These are phyloP conservation scores for Calonectria fujianensis DNA, from an alignment of 2,329 filamentous ascomycete genomes.

Conservation along the genomic window DNA sequence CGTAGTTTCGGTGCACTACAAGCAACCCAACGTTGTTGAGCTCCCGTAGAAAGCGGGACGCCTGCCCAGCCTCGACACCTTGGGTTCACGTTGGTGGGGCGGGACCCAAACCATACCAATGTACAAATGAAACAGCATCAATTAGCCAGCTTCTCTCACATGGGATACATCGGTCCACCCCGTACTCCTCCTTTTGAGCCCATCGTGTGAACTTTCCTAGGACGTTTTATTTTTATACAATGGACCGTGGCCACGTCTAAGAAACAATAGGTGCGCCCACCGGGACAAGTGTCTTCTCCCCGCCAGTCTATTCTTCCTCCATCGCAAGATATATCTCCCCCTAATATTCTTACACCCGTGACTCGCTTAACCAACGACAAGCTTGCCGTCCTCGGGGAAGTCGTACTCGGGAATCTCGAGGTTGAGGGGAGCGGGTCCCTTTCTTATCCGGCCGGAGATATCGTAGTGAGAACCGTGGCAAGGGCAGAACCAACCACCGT, in stretches of 20 bases:
- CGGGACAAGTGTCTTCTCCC: slow-evolving; percentile 48
- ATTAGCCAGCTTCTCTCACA: slow-evolving; percentile 50
- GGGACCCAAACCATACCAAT: background rate
- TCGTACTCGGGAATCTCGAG: slow-evolving; percentile 95
- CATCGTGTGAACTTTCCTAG: slow-evolving; percentile 54
- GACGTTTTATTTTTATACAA: slow-evolving; percentile 63
- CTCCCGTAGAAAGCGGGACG: background rate
- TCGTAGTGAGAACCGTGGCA: slow-evolving; percentile 99
- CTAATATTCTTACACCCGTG: slow-evolving; percentile 55
- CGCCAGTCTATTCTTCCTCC: slow-evolving; percentile 52
- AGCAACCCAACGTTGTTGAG: background rate
- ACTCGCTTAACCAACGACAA: slow-evolving; percentile 90
- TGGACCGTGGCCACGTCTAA: slow-evolving; percentile 60
- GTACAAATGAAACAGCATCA: slow-evolving; percentile 45
- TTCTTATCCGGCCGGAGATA: slow-evolving; percentile 98
- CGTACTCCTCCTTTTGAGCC: slow-evolving; percentile 45
- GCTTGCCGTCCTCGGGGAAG: slow-evolving; percentile 91
- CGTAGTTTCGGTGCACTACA: background rate
- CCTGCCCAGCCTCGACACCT: no score
- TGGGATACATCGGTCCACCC: slow-evolving; percentile 44
- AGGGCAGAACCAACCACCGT: slow-evolving; percentile 99
- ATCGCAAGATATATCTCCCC: slow-evolving; percentile 39
- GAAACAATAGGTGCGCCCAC: slow-evolving; percentile 57
- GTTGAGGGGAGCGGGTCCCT: slow-evolving; percentile 97
- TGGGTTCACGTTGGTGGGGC: background rate